Conservation (phyloP, 257 asterid genomes). For the Fraxinus excelsior region DNA sequence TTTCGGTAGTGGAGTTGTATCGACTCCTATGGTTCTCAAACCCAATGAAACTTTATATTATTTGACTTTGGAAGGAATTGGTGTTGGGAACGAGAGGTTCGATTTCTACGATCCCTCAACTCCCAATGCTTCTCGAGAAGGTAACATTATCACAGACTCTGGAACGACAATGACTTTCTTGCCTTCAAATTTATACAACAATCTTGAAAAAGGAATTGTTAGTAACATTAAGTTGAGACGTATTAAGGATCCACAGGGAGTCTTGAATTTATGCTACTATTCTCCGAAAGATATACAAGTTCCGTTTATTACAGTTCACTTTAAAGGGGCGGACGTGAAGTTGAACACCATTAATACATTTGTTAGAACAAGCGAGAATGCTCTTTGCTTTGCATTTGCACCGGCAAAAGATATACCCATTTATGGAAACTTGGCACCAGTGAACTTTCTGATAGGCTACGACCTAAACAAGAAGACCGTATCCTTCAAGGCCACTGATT, state of each 20-base stretch:
- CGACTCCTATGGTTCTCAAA: conserved; percentile 46
- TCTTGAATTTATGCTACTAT: conserved; percentile 44
- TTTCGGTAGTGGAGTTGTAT: conserved; percentile 39
- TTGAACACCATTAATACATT: conserved; percentile 40
- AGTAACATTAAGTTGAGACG: conserved; percentile 9
- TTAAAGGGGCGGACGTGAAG: conserved; percentile 58
- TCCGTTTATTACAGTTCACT: conserved; percentile 47
- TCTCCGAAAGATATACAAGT: not conserved
- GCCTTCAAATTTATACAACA: conserved; percentile 27
- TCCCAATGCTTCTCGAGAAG: conserved; percentile 2
- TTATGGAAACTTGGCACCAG: conserved; percentile 47
- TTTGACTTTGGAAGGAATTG: conserved; percentile 53
- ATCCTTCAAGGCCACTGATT: conserved; percentile 40
- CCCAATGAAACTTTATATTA: conserved; percentile 34
- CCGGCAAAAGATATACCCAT: conserved; percentile 13
- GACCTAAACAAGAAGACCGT: conserved; percentile 35
- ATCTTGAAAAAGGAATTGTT: conserved; percentile 24
- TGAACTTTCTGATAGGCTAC: conserved; percentile 51
- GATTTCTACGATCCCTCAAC: conserved; percentile 1
- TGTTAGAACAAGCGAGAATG: conserved; percentile 17
- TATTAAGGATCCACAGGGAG: conserved; percentile 26
- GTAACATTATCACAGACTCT: conserved; percentile 58
- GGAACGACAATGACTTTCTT: conserved; percentile 61
- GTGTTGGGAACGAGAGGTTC: conserved; percentile 35
- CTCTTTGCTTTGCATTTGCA: conserved; percentile 49